These are phyloP conservation scores for Penicillium brevicompactum DNA, from an alignment of 2,329 filamentous ascomycete genomes.

Conservation along the genomic window DNA sequence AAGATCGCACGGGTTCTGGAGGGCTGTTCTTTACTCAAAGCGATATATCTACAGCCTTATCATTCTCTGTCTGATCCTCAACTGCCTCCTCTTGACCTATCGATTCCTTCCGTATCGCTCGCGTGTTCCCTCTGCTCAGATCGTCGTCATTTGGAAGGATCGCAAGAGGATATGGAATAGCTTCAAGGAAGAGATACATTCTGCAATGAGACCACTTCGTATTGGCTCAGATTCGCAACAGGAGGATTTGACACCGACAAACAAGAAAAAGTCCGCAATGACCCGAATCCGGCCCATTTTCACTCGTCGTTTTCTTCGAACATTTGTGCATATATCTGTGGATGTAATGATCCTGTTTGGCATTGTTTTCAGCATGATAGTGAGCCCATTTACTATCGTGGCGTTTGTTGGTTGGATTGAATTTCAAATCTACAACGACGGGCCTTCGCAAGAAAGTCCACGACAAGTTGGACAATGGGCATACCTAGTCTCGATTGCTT, in stretches of 20 bases:
- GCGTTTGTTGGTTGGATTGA: constrained; percentile 38
- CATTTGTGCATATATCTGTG: constrained; percentile 11
- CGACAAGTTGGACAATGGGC: constrained; percentile 38
- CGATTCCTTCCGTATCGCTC: constrained; percentile 27
- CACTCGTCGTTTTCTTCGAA: constrained; percentile 11
- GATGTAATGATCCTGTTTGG: constrained; percentile 22
- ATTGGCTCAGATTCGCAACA: not conserved
- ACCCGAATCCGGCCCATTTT: constrained; percentile 6
- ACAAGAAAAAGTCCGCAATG: not conserved
- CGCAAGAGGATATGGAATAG: constrained; percentile 21
- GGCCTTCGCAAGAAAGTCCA: constrained; percentile 29
- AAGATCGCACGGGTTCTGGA: constrained; percentile 16
- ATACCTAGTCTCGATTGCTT: constrained; percentile 27
- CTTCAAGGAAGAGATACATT: constrained; percentile 19
- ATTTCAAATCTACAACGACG: constrained; percentile 33
- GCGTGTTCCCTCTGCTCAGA: constrained; percentile 27
- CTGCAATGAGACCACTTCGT: not conserved
- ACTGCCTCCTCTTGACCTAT: constrained; percentile 25
- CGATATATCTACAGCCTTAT: constrained; percentile 34
- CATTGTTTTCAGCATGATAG: constrained; percentile 30
- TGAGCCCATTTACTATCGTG: constrained; percentile 33
- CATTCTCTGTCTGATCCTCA: constrained; percentile 26
- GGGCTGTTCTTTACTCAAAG: constrained; percentile 22
- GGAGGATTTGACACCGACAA: not conserved
- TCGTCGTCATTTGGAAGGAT: constrained; percentile 27